Conservation (phyloP, 108 stramenopile genomes). For the Cyclotella baltica region DNA sequence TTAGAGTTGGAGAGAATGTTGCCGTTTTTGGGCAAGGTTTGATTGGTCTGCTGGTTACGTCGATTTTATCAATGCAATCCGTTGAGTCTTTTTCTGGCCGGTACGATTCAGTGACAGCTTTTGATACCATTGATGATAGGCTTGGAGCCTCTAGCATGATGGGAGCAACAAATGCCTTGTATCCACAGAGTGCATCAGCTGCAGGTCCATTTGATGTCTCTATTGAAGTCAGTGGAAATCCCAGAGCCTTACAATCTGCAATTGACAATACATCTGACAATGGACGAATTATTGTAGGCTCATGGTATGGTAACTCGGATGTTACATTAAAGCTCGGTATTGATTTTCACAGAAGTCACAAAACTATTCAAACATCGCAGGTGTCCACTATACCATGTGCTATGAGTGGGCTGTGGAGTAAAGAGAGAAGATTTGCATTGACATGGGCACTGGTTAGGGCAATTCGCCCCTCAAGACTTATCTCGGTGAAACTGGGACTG, state of each 20-base stretch:
- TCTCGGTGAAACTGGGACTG: constrained; percentile 66
- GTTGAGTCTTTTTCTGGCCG: constrained; percentile 18
- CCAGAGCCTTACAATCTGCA: constrained; percentile 82
- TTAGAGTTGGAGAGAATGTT: constrained; percentile 87
- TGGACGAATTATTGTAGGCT: constrained; percentile 86
- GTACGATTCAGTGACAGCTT: constrained; percentile 64
- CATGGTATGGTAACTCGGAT: constrained; percentile 87
- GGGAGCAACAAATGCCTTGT: constrained; percentile 83
- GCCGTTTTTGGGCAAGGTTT: constrained; percentile 92
- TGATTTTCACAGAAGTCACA: constrained; percentile 93
- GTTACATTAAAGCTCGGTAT: constrained; percentile 88
- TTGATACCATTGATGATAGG: constrained; percentile 84
- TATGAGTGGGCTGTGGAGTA: constrained; percentile 83
- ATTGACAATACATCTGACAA: constrained; percentile 82
- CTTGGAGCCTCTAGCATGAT: constrained; percentile 68
- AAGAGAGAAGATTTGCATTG: constrained; percentile 79
- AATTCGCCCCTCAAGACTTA: constrained; percentile 75
- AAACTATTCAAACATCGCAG: constrained; percentile 86
- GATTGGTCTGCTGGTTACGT: constrained; percentile 90
- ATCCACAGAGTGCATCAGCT: constrained; percentile 54
- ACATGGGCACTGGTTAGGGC: constrained; percentile 85
- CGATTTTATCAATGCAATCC: constrained; percentile 59
- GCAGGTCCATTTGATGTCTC: constrained; percentile 86
- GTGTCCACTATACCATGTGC: constrained; percentile 78
- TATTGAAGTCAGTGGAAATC: constrained; percentile 93